Evolutionary conservation across 352 stramenopile species (phyloP), one percentile per base, ranked within the genome.

Genomic region (Globisporangium spinosum): DNA sequence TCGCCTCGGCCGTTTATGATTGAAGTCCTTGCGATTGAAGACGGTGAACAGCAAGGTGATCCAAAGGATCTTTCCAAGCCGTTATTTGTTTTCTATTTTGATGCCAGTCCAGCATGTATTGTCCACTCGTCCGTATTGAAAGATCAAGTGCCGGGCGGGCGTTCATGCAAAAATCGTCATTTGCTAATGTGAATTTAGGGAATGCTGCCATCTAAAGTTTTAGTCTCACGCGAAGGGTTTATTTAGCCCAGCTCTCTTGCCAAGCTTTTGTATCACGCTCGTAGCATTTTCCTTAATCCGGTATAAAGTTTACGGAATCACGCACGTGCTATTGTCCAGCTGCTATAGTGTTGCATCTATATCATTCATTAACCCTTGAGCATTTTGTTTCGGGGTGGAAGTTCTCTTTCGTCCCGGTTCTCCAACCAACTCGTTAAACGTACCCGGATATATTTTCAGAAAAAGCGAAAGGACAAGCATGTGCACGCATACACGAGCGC

Each of bases 381-480:
- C 13, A 38, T 58, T 27, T 32, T 59, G 25, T 59, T 59, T 59
- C 54, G 54, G 54, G 23, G 54, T 59, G 54, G 8, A 32, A 43
- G 54, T 22, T 38, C 25, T 59, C 34, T 22, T 3, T n/a, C 35
- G 54, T 40, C 54, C 25, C n/a, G 54, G 53, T 35, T 38, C 15
- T 38, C 27, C 53, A 38, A 20, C 17, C 53, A 38, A n/a, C 17
- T 25, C 12, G 23, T 29, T 51, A 23, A 51, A 51, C 43, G 7
- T 23, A 51, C 43, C 43, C 9, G 17, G 17, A 17, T 51, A 3
- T 51, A 17, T 51, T 51, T 22, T 35, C 23, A 58, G 22, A 58
- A 35, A 57, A 58, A 58, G 53, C 23, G 25, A 32, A 29, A 58
- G 13, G 10, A 49, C 43, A 49, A 20, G 15, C 15, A 2, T 49